Percentiles rank a stretch among this genome's conserved stretches.
Conservation (phyloP, 2,329 filamentous ascomycete genomes). For the Endothia cerciana region DNA sequence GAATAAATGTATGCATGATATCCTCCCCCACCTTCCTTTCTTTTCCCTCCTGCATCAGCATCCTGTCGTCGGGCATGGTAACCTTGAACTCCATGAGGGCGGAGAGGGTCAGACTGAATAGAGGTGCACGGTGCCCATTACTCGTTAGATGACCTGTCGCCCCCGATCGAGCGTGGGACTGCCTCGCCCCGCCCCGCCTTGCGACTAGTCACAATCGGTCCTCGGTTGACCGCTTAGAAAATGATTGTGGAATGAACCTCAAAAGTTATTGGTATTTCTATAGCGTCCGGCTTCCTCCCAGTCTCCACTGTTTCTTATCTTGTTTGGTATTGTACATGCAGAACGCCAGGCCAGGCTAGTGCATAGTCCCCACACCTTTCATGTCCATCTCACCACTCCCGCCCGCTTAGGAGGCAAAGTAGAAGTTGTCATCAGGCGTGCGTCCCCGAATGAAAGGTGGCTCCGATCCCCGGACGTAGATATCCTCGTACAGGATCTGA, state of each 20-base stretch:
- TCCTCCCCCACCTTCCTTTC: background rate
- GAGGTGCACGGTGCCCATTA: background rate
- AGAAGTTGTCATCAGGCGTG: constrained; percentile 91
- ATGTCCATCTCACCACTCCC: constrained; percentile 13
- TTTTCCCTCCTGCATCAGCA: background rate
- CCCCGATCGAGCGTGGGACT: background rate
- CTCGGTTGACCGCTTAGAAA: background rate
- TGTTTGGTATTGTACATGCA: constrained; percentile 29
- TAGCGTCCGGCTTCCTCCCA: constrained; percentile 1
- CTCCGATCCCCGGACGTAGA: constrained; percentile 88
- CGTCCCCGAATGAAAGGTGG: constrained; percentile 86
- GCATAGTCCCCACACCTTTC: constrained; percentile 29
- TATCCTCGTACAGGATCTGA: constrained; percentile 92
- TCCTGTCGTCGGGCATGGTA: background rate
- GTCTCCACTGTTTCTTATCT: constrained; percentile 14
- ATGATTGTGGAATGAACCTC: background rate
- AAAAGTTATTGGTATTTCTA: constrained; percentile 18
- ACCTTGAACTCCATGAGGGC: too few species aligned
- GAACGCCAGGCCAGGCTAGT: constrained; percentile 17
- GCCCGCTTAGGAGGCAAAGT: constrained; percentile 64
- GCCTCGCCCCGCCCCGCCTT: background rate
- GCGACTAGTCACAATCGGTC: background rate
- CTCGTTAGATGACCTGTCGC: background rate
- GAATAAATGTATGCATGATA: background rate
- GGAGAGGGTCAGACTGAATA: too few species aligned